Base-by-base conservation (phyloP, 1,284 basidiomycete genomes). In the Austropuccinia psidii region DNA sequence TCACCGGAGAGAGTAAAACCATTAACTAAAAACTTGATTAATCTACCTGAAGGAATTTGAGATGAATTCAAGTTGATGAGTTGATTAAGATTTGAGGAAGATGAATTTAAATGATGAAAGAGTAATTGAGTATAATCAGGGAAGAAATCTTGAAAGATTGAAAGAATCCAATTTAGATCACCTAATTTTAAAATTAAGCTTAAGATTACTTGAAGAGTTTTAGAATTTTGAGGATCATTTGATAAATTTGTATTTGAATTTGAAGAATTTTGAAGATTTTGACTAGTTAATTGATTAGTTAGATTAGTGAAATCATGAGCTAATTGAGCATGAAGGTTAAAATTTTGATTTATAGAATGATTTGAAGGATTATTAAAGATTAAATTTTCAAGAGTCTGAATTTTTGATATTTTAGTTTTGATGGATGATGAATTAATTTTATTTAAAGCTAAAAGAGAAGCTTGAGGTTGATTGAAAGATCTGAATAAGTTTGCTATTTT, bases 161-260 rank as follows among this genome's bases (percentile, higher is more conserved):
- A 69, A 57, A 69, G 29, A 41, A 69, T 57, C 67, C 54, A 69
- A 57, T 69, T 55, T 43, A 58, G 54, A 11, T 60, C 67, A 19
- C 67, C 67, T 8, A 69, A 33, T 37, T 69, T 58, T 7, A 69
- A 17, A 29, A 58, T 49, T 17, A 37, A 58, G 31, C 39, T 43
- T 9, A 69, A n/a, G 55, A 69, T 49, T 13, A 69, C 67, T 21
- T 69, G 39, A 11, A 69, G 54, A 13, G 37, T 55, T 41, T 54
- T 39, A n/a, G 67, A 45, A 41, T 66, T 24, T 15, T 39, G 11
- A 15, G n/a, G n/a, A 5, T n/a, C 6, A n/a, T 0, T 55, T 11
- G 15, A 19, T 13, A 27, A 21, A 37, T 31, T 66, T 39, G 31
- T 35, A 2, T 52, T 7, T 7, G 24, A 19, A 47, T n/a, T 27